Conservation (phyloP, 176 grass and related monocot species). For the Dendrocalamus sinicus region DNA sequence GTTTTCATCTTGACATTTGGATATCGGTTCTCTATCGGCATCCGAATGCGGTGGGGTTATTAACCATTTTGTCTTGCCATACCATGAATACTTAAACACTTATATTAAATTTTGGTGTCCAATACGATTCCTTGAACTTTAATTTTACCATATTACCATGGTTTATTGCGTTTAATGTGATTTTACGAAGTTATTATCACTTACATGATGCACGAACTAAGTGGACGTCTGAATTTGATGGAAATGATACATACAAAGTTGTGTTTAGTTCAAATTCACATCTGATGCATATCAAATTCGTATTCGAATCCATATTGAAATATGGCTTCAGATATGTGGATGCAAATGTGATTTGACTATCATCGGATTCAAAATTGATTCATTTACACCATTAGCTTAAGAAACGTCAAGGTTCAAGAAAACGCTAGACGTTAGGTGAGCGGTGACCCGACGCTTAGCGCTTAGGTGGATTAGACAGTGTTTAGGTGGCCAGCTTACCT, state of each 20-base stretch:
- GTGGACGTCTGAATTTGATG: neutral
- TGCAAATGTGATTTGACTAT: neutral
- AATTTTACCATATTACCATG: neutral
- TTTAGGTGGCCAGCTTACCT: too few relatives aligned
- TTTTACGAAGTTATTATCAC: neutral
- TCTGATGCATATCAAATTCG: neutral
- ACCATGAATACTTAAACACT: neutral
- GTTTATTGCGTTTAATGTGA: neutral
- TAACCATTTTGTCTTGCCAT: neutral
- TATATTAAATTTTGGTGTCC: neutral
- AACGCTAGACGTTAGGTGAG: too few relatives aligned
- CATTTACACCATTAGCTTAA: neutral
- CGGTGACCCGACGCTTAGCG: too few relatives aligned
- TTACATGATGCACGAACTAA: neutral
- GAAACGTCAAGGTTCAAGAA: neutral
- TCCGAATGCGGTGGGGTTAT: neutral
- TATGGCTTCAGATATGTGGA: neutral
- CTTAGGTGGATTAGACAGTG: too few relatives aligned
- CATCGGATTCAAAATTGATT: neutral
- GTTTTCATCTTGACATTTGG: neutral
- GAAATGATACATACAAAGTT: neutral
- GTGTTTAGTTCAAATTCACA: neutral
- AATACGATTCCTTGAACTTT: neutral
- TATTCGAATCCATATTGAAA: neutral
- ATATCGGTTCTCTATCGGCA: neutral